These are phyloP conservation scores for Bipolaris sorokiniana DNA, from an alignment of 2,329 filamentous ascomycete species.

Conservation along the genomic window DNA sequence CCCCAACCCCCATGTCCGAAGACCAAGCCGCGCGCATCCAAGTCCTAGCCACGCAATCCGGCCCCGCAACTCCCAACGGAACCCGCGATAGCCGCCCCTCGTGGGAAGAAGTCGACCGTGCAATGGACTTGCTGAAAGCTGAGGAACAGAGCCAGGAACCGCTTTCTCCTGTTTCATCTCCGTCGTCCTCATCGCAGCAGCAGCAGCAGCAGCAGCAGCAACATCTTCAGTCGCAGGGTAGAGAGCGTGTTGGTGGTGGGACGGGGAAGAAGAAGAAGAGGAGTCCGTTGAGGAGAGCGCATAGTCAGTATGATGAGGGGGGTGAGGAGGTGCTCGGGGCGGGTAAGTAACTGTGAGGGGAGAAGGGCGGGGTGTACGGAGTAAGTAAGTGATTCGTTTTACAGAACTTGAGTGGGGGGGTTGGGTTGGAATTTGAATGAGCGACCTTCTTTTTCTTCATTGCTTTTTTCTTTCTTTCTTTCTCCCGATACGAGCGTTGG, in stretches of 20 bases:
- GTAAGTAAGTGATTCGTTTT: too few species aligned
- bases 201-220: too few species aligned
- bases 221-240: background rate
- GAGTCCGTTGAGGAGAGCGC: slow-evolving; percentile 39
- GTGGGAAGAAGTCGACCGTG: slow-evolving; percentile 48
- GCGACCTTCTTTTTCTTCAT: too few species aligned
- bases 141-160: slow-evolving; percentile 28
- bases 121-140: slow-evolving; percentile 41
- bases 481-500: too few species aligned
- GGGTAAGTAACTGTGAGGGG: background rate
- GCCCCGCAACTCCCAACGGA: slow-evolving; percentile 53
- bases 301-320: slow-evolving; percentile 38
- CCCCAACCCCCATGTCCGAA: slow-evolving; percentile 17
- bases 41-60: slow-evolving; percentile 51
- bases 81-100: slow-evolving; percentile 47
- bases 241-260: background rate
- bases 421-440: too few species aligned
- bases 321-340: background rate
- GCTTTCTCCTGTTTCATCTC: background rate
- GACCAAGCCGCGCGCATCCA: slow-evolving; percentile 39
- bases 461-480: too few species aligned
- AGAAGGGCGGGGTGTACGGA: background rate
- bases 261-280: slow-evolving; percentile 28
- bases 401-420: too few species aligned
- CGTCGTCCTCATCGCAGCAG: too few species aligned